Evolutionary conservation across 805 yeast species (phyloP).

Genomic region (Phaffomyces thermotolerans): DNA sequence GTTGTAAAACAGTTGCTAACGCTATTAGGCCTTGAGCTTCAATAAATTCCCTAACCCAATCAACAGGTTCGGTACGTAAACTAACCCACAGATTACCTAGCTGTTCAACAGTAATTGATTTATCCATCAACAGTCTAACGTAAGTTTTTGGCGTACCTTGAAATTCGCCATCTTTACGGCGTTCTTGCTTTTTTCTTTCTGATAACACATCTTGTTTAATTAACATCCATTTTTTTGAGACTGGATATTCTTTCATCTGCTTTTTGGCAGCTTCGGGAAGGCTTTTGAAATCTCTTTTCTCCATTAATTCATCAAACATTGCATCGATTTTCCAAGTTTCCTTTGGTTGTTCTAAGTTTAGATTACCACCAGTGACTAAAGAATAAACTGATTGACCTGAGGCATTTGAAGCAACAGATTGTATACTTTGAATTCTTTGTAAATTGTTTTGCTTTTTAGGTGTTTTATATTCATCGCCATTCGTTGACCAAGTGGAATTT

Average conservation of each 20-base stretch:
- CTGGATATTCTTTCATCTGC: constrained; percentile 68
- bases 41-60: constrained; percentile 78
- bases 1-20: constrained; percentile 58
- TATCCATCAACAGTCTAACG: constrained; percentile 66
- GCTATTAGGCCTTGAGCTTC: constrained; percentile 76
- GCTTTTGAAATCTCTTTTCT: constrained; percentile 66
- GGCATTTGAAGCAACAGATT: constrained; percentile 6
- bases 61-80: constrained; percentile 77
- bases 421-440: constrained; percentile 20
- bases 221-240: constrained; percentile 85
- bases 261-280: constrained; percentile 66
- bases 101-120: constrained; percentile 59
- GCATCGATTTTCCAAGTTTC: constrained; percentile 61
- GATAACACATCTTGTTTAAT: constrained; percentile 79
- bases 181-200: constrained; percentile 53
- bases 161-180: constrained; percentile 25
- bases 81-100: constrained; percentile 86
- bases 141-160: constrained; percentile 58
- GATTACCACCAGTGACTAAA: background rate
- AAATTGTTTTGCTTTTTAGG: constrained; percentile 17
- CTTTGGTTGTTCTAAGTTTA: constrained; percentile 54
- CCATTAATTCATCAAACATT: constrained; percentile 75
- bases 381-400: constrained; percentile 8
- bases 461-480: constrained; percentile 12
- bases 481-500: constrained; percentile 19